Conservation (phyloP, 2,329 filamentous ascomycete genomes). For the Sarocladium brachiariae region DNA sequence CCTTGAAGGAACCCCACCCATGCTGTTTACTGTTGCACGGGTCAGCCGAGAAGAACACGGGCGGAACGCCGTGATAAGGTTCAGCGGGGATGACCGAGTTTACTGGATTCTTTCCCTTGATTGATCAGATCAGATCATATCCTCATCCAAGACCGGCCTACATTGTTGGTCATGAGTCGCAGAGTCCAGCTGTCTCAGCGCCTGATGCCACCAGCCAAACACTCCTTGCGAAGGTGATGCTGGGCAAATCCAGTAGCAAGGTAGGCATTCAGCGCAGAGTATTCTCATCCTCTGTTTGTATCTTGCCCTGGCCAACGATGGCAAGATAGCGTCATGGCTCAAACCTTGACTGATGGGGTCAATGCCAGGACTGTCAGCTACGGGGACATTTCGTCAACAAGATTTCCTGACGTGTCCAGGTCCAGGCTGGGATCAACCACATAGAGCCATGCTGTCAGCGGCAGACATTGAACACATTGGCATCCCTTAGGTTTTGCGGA, state of each 20-base stretch:
- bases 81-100: background rate
- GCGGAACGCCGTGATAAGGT: slow-evolving; percentile 5
- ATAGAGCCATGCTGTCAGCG: background rate
- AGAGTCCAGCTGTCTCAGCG: no score
- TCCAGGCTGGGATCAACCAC: background rate
- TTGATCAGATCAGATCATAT: background rate
- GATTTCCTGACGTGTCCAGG: background rate
- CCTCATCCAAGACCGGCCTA: background rate
- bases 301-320: no score
- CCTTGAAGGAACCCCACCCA: background rate
- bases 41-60: slow-evolving; percentile 7
- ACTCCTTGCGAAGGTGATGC: no score
- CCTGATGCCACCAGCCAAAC: no score
- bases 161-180: no score
- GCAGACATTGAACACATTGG: background rate
- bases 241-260: no score
- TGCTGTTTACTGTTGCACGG: background rate
- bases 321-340: no score
- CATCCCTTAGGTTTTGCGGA: background rate
- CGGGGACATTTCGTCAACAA: background rate
- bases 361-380: background rate
- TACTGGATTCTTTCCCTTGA: background rate
- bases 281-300: no score
- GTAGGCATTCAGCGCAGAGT: no score
- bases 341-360: background rate